Conservation (phyloP, 2,329 filamentous ascomycete genomes). For the Rhytidhysteron rufulum region DNA sequence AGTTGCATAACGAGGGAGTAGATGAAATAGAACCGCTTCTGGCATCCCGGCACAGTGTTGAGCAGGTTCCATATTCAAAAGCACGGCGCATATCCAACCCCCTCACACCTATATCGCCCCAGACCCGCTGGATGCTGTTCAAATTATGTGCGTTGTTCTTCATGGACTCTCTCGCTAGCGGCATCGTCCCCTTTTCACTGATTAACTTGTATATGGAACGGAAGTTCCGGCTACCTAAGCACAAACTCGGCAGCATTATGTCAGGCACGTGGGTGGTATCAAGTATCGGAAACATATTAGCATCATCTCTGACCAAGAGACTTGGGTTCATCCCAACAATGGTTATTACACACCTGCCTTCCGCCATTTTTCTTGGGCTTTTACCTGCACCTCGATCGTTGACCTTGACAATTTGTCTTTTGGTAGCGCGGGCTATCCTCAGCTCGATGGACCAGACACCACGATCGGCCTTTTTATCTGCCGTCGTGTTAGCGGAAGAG, state of each 20-base stretch:
- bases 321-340: slow-evolving; percentile 50
- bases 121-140: slow-evolving; percentile 53
- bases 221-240: slow-evolving; percentile 53
- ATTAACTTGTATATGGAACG: slow-evolving; percentile 56
- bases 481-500: slow-evolving; percentile 31
- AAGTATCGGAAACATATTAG: slow-evolving; percentile 45
- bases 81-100: slow-evolving; percentile 7
- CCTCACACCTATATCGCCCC: slow-evolving; percentile 55
- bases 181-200: slow-evolving; percentile 54
- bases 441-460: slow-evolving; percentile 39
- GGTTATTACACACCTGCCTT: slow-evolving; percentile 35
- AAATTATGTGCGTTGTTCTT: slow-evolving; percentile 65
- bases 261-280: slow-evolving; percentile 44
- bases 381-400: slow-evolving; percentile 13
- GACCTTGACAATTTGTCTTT: slow-evolving; percentile 24
- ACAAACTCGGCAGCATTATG: slow-evolving; percentile 53
- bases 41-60: not conserved
- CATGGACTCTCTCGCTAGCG: slow-evolving; percentile 66
- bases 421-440: slow-evolving; percentile 26
- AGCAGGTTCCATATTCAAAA: slow-evolving; percentile 14
- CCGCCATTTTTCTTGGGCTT: slow-evolving; percentile 30
- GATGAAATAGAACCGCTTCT: slow-evolving; percentile 15
- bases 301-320: slow-evolving; percentile 62
- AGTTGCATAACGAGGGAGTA: slow-evolving; percentile 7
- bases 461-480: slow-evolving; percentile 30